A percentile compares a stretch with the other conserved stretches of the same genome.
These are phyloP conservation scores for Angomonas deanei DNA, from an alignment of 208 protist species.

Conservation along the genomic window DNA sequence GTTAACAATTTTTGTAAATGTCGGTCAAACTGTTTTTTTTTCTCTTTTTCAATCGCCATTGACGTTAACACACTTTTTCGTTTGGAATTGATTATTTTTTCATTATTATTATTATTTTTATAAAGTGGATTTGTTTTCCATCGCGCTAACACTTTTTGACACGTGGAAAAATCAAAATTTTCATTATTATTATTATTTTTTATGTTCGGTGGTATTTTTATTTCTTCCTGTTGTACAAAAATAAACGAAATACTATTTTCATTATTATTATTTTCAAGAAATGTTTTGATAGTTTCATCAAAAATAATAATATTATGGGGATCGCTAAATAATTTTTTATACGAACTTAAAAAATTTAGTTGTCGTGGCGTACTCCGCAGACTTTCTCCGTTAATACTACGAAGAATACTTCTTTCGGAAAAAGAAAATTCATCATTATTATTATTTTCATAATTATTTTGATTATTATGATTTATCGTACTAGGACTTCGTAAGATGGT, in stretches of 20 bases:
- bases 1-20: neutral
- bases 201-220: neutral
- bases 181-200: constrained; percentile 3
- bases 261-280: constrained; percentile 7
- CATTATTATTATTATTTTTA: constrained; percentile 1
- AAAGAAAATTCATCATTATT: too few species aligned
- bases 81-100: neutral
- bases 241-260: constrained; percentile 1
- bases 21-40: neutral
- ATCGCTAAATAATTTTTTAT: too few species aligned
- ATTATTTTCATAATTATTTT: too few species aligned
- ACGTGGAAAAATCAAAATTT: neutral
- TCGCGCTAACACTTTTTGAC: neutral
- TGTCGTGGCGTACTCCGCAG: too few species aligned
- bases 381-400: too few species aligned
- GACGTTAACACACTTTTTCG: neutral
- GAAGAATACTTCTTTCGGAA: too few species aligned
- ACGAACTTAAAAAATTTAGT: too few species aligned
- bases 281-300: neutral
- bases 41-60: neutral
- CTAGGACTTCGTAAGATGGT: too few species aligned
- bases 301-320: neutral
- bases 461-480: too few species aligned
- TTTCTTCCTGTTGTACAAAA: neutral
- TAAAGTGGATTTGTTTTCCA: neutral